A percentile compares a stretch with the other conserved stretches of the same genome.
Conservation (phyloP, 352 stramenopile genomes). For the Pythium aristosporum region DNA sequence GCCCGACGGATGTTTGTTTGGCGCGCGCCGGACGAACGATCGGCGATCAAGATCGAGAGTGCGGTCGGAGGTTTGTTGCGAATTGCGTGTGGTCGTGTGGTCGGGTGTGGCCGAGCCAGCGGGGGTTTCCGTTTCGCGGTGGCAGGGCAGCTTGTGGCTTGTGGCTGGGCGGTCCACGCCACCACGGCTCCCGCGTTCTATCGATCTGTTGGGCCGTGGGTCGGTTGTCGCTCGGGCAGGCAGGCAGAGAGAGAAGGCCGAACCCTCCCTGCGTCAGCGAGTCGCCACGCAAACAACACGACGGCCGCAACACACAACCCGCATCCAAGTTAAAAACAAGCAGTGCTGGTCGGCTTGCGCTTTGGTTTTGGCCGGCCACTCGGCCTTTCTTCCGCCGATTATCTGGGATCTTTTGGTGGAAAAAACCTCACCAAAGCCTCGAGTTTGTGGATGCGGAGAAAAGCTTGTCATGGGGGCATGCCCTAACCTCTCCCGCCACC, state of each 20-base stretch:
- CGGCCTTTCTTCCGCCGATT: conserved; percentile 8
- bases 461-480: background rate
- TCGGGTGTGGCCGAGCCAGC: background rate
- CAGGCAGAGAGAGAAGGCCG: conserved; percentile 7
- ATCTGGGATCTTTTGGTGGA: conserved; percentile 14
- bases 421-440: conserved; percentile 22
- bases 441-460: background rate
- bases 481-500: conserved; percentile 23
- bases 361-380: background rate
- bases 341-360: no score
- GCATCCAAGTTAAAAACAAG: background rate
- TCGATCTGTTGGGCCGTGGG: conserved; percentile 4
- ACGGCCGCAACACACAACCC: conserved; percentile 21
- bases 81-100: background rate
- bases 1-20: background rate
- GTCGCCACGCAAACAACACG: conserved; percentile 19
- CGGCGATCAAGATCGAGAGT: background rate
- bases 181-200: conserved; percentile 1
- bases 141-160: background rate
- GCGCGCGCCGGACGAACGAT: background rate
- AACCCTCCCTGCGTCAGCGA: conserved; percentile 11
- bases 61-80: background rate
- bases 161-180: conserved; percentile 5
- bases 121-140: conserved; percentile 15
- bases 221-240: conserved; percentile 7